A percentile compares a stretch with the other conserved stretches of the same genome.
Conservation (phyloP, 2,329 filamentous ascomycete genomes). For the Emergomyces pasteurianus region DNA sequence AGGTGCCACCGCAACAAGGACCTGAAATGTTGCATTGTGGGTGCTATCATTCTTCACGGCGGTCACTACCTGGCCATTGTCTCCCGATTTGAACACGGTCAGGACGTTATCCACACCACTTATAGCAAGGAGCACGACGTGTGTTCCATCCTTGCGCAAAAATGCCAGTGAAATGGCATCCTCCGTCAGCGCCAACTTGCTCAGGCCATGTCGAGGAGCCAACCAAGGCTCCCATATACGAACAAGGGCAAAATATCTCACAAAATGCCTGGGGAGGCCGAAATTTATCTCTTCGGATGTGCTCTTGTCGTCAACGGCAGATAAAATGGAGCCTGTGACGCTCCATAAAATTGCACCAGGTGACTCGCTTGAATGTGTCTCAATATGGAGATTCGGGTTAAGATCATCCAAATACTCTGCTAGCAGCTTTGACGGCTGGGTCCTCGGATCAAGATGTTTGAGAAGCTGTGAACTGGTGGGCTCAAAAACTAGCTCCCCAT, state of each 20-base stretch:
- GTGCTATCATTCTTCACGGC: constrained; percentile 60
- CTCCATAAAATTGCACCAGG: constrained; percentile 30
- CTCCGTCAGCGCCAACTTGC: constrained; percentile 56
- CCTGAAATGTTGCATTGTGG: constrained; percentile 42
- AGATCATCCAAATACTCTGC: constrained; percentile 25
- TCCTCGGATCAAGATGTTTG: not conserved
- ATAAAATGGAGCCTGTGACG: constrained; percentile 46
- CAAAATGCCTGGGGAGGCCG: constrained; percentile 51
- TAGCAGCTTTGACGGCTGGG: constrained; percentile 12
- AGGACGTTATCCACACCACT: constrained; percentile 61
- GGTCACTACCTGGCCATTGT: constrained; percentile 54
- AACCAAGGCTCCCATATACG: constrained; percentile 75
- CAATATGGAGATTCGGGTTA: constrained; percentile 21
- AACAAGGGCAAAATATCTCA: constrained; percentile 72
- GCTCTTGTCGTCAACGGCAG: constrained; percentile 40
- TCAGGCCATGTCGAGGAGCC: constrained; percentile 70
- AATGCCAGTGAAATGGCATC: constrained; percentile 72
- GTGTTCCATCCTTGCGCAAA: constrained; percentile 55
- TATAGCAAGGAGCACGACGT: constrained; percentile 66
- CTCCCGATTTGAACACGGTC: constrained; percentile 55
- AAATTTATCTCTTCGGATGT: constrained; percentile 43
- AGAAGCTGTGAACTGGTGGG: constrained; percentile 12
- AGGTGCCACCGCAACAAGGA: constrained; percentile 60
- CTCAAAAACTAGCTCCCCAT: constrained; percentile 33
- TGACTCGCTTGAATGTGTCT: constrained; percentile 28